Conservation (phyloP, 2,329 filamentous ascomycete genomes). For the Venturia pyrina region DNA sequence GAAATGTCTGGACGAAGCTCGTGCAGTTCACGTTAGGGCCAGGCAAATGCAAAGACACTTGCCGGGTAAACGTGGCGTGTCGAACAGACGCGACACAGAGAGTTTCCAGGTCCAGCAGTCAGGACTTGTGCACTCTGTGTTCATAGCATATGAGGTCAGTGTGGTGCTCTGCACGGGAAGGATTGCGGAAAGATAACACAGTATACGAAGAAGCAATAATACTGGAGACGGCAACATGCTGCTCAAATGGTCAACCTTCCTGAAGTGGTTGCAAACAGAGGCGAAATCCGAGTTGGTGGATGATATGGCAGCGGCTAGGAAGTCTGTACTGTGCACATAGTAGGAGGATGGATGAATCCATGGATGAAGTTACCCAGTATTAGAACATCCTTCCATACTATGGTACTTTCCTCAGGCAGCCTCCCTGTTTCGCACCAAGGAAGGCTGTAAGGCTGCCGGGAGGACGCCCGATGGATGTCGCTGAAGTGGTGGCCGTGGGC, state of each 20-base stretch:
- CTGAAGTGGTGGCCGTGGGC: not conserved
- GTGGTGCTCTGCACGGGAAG: not conserved
- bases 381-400: no score
- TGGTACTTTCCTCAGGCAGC: not conserved
- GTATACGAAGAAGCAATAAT: not conserved
- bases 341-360: not conserved
- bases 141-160: not conserved
- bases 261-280: not conserved
- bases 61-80: not conserved
- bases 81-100: slow-evolving; percentile 2
- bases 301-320: not conserved
- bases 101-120: not conserved
- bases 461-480: not conserved
- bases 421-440: not conserved
- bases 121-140: not conserved
- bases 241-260: not conserved
- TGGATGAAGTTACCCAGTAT: no score
- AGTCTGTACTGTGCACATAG: no score
- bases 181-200: not conserved
- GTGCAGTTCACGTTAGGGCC: not conserved
- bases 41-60: not conserved
- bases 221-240: no score
- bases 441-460: not conserved
- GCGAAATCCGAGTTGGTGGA: not conserved
- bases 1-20: not conserved